Conservation (phyloP, 2,329 filamentous ascomycete species). For the Aspergillus uvarum region DNA sequence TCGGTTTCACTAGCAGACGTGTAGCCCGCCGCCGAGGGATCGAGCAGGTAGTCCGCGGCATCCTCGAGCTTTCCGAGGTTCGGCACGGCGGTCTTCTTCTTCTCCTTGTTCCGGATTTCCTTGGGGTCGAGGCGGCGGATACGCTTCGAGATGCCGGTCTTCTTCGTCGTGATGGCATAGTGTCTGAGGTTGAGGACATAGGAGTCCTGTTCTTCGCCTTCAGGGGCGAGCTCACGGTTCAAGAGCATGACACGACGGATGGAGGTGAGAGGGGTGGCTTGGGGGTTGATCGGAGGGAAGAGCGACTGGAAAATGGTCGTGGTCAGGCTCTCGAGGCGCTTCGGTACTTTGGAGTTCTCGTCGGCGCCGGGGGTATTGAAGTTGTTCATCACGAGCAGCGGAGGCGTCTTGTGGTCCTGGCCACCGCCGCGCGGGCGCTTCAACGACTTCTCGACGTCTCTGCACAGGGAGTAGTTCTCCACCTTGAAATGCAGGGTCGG, state of each 20-base stretch:
- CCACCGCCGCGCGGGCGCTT: constrained; percentile 78
- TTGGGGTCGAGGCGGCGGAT: constrained; percentile 81
- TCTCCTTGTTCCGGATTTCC: constrained; percentile 69
- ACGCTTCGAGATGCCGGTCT: constrained; percentile 78
- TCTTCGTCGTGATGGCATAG: constrained; percentile 90
- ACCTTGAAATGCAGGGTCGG: constrained; percentile 93
- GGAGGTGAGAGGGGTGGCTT: constrained; percentile 83
- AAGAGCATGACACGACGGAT: constrained; percentile 88
- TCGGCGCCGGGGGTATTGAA: constrained; percentile 66
- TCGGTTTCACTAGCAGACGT: constrained; percentile 92
- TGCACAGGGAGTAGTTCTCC: constrained; percentile 90
- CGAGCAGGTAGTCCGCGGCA: constrained; percentile 91
- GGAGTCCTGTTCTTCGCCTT: constrained; percentile 56
- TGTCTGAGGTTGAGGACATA: constrained; percentile 88
- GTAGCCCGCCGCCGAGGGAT: constrained; percentile 76
- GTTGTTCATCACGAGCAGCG: constrained; percentile 97
- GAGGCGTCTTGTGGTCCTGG: constrained; percentile 82
- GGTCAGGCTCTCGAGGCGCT: constrained; percentile 87
- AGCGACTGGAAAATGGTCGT: constrained; percentile 95
- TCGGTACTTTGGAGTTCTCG: constrained; percentile 69
- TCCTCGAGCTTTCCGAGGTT: constrained; percentile 90
- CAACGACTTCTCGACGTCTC: constrained; percentile 81
- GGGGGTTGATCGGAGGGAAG: constrained; percentile 93
- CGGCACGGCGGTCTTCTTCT: constrained; percentile 69
- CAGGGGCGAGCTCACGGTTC: constrained; percentile 66